Evolutionary conservation across 805 yeast genomes (phyloP), one percentile per base, ranked within the genome.

Genomic region (Metschnikowia gruessii): DNA sequence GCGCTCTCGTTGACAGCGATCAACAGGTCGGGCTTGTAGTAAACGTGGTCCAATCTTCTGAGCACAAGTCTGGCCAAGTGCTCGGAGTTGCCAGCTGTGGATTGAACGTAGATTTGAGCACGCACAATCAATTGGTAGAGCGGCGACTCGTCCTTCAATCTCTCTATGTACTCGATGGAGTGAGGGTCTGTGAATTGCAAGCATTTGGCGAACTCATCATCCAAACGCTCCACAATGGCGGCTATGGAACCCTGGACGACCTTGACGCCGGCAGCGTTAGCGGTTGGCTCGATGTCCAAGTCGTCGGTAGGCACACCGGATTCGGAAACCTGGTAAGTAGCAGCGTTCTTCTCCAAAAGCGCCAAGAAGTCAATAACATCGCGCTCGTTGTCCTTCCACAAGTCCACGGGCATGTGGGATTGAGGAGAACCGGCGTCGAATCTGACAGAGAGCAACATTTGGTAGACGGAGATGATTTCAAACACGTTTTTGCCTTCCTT

Each of bases 131-230:
- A 75, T 45, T 76, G 75, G 72, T 90, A 92, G 45, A 94, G 75
- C 32, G 70, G 69, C 52, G 82, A 76, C 72, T 94, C 99, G 67
- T 91, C 96, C 67, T 84, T 85, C 63, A 94, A 79, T 66, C 98
- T 82, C 56, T 85, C 87, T 56, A 94, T 79, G 68, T 92, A 94
- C 68, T 94, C 99, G 48, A 88, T 83, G 19, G 97, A 86, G 65
- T 94, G 97, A 37, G 97, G 96, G 67, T 94, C 98, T 60, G 89
- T 83, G 56, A 81, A 81, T 64, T 91, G 90, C 59, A 94, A 77
- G 39, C 95, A 88, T 57, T 85, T 82, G 52, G 87, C 86, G 60
- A 91, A 85, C 72, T 94, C 99, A 61, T 92, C 98, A 63, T 90
- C 97, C 52, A 94, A 77, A 68, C 97, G 84, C 73, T 92, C 99